Percentiles rank a stretch among this genome's conserved stretches.
phyloP scores from a whole-genome alignment of 495 filamentous ascomycete species.

The Niebla homalea region DNA sequence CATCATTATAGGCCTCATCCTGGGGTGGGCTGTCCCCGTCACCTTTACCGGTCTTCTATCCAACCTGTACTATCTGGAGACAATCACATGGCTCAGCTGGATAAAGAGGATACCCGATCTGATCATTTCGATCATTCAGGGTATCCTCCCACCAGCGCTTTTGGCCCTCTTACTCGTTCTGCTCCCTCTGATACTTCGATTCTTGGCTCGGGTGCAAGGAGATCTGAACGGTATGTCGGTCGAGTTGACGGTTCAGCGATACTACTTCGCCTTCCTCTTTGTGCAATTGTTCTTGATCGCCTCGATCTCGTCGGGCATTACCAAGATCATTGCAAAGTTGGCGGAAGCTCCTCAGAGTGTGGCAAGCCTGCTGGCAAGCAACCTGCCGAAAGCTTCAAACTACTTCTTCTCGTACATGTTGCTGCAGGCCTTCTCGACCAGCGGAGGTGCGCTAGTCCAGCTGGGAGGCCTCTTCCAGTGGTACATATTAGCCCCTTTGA shows the following conservation, averaged over 20 bases:
- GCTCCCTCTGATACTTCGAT: conserved; percentile 64
- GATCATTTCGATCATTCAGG: conserved; percentile 62
- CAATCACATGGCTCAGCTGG: conserved; percentile 58
- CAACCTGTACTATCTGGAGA: conserved; percentile 55
- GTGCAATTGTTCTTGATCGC: conserved; percentile 92
- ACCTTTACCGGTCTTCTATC: conserved; percentile 74
- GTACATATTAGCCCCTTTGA: conserved; percentile 62
- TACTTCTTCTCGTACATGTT: conserved; percentile 99
- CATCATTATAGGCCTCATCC: conserved; percentile 60
- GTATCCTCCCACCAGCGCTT: conserved; percentile 70
- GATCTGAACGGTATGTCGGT: conserved; percentile 68
- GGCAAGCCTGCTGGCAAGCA: conserved; percentile 60
- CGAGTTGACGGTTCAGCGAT: conserved; percentile 73
- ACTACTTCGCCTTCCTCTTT: conserved; percentile 91
- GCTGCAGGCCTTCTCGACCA: conserved; percentile 79
- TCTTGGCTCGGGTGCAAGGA: conserved; percentile 64
- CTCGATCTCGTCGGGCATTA: conserved; percentile 69
- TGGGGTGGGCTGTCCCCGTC: conserved; percentile 86
- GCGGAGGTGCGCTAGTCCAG: conserved; percentile 83
- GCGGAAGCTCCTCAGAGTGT: conserved; percentile 24
- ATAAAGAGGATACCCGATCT: conserved; percentile 47
- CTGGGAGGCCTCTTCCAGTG: conserved; percentile 61
- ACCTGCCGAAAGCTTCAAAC: conserved; percentile 79
- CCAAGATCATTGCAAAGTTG: conserved; percentile 42
- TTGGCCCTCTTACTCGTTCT: conserved; percentile 69